These are phyloP conservation scores for Pichia terricola DNA, from an alignment of 1,139 yeast genomes.

Conservation along the genomic window DNA sequence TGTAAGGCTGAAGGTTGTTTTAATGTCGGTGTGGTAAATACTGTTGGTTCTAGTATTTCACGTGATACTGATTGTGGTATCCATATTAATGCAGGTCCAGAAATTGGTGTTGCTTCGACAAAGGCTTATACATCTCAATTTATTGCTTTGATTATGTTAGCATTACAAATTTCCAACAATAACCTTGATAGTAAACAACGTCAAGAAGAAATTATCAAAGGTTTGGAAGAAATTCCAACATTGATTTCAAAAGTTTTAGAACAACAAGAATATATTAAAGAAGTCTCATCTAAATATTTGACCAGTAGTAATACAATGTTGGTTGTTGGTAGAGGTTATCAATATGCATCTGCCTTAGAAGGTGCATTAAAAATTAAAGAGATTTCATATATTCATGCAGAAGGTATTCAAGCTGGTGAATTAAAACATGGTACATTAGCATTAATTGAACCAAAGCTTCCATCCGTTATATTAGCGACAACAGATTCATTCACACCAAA, in stretches of 20 bases:
- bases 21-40: slow-evolving; percentile 91
- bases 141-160: slow-evolving; percentile 95
- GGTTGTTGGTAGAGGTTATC: slow-evolving; percentile 94
- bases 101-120: slow-evolving; percentile 99
- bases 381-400: slow-evolving; percentile 97
- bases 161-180: slow-evolving; percentile 87
- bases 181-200: slow-evolving; percentile 68
- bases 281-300: slow-evolving; percentile 62
- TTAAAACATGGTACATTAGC: slow-evolving; percentile 98
- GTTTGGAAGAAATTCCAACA: slow-evolving; percentile 73
- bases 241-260: slow-evolving; percentile 73
- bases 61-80: slow-evolving; percentile 99
- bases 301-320: slow-evolving; percentile 79
- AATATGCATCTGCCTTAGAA: slow-evolving; percentile 93
- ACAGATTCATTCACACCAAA: slow-evolving; percentile 95
- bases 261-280: slow-evolving; percentile 66
- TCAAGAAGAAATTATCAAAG: slow-evolving; percentile 79
- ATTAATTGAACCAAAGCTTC: slow-evolving; percentile 85
- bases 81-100: slow-evolving; percentile 98
- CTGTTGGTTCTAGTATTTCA: slow-evolving; percentile 95
- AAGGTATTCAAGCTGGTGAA: slow-evolving; percentile 98
- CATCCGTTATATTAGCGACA: slow-evolving; percentile 95
- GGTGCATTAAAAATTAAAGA: slow-evolving; percentile 98
- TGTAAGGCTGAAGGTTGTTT: slow-evolving; percentile 96
- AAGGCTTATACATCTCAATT: slow-evolving; percentile 98